These are phyloP conservation scores for Collybia nuda DNA, from an alignment of 768 basidiomycete species.

Conservation along the genomic window DNA sequence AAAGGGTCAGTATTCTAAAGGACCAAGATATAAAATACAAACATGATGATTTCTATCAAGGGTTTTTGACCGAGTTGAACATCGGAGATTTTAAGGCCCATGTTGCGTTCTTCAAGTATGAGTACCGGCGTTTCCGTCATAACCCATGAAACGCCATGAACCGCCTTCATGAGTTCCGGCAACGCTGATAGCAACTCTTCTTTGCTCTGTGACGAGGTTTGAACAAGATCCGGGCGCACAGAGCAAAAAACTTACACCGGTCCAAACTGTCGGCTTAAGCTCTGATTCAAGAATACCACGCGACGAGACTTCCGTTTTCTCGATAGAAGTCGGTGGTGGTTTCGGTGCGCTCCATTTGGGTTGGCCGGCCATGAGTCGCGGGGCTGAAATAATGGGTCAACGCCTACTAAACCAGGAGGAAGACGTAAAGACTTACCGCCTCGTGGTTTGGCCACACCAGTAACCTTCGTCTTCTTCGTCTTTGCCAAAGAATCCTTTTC, in stretches of 20 bases:
- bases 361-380: slow-evolving; percentile 7
- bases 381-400: slow-evolving; percentile 2
- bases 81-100: slow-evolving; percentile 6
- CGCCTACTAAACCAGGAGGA: not conserved
- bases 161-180: slow-evolving; percentile 14
- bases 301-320: not conserved
- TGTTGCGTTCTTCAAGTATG: slow-evolving; percentile 6
- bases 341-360: slow-evolving; percentile 13
- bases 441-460: not conserved
- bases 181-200: slow-evolving; percentile 17
- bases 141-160: slow-evolving; percentile 17
- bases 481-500: not conserved
- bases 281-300: not conserved
- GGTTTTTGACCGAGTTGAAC: slow-evolving; percentile 2
- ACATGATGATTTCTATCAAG: slow-evolving; percentile 15
- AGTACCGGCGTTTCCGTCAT: slow-evolving; percentile 4
- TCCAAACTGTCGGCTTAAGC: slow-evolving; percentile 13
- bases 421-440: not conserved
- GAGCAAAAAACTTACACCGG: slow-evolving; percentile 7
- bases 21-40: not conserved
- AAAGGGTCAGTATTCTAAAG: not conserved
- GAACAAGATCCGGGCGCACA: not conserved
- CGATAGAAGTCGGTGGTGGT: not conserved
- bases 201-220: slow-evolving; percentile 11
- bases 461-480: not conserved